Conservation (phyloP, 2,329 filamentous ascomycete genomes). For the Epichloe brachyelytri region DNA sequence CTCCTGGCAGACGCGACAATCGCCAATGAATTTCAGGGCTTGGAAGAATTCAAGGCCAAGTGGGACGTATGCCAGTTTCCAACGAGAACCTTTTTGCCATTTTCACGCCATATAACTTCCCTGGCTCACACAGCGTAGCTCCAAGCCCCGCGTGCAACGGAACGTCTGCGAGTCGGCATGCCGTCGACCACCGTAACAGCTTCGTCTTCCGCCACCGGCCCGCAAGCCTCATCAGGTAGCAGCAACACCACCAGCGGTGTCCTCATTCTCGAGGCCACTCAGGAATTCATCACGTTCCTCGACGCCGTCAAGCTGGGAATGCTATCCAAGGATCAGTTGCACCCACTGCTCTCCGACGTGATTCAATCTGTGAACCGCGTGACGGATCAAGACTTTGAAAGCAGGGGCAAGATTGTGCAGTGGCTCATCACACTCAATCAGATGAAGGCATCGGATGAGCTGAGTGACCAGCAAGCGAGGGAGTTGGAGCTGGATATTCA, state of each 20-base stretch:
- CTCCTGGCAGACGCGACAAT: constrained; percentile 84
- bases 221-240: constrained; percentile 28
- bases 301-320: constrained; percentile 89
- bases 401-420: constrained; percentile 91
- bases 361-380: constrained; percentile 97
- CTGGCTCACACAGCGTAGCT: constrained; percentile 43
- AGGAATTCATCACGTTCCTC: constrained; percentile 97
- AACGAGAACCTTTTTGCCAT: background rate
- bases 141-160: constrained; percentile 86
- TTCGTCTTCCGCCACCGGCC: constrained; percentile 31
- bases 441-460: constrained; percentile 89
- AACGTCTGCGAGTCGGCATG: constrained; percentile 82
- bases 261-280: constrained; percentile 78
- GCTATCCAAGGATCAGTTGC: constrained; percentile 89
- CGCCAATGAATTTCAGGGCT: constrained; percentile 70
- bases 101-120: background rate
- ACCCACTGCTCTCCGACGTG: constrained; percentile 85
- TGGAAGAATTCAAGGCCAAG: constrained; percentile 81
- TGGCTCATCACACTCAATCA: constrained; percentile 97
- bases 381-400: constrained; percentile 88
- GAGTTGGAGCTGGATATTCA: constrained; percentile 91
- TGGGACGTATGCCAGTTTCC: constrained; percentile 59
- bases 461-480: constrained; percentile 74
- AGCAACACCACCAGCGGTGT: constrained; percentile 42
- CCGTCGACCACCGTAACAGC: constrained; percentile 65